Evolutionary conservation across 2,329 filamentous ascomycete genomes (phyloP), one percentile per base, ranked within the genome.

Genomic region (Trichoderma atrobrunneum): DNA sequence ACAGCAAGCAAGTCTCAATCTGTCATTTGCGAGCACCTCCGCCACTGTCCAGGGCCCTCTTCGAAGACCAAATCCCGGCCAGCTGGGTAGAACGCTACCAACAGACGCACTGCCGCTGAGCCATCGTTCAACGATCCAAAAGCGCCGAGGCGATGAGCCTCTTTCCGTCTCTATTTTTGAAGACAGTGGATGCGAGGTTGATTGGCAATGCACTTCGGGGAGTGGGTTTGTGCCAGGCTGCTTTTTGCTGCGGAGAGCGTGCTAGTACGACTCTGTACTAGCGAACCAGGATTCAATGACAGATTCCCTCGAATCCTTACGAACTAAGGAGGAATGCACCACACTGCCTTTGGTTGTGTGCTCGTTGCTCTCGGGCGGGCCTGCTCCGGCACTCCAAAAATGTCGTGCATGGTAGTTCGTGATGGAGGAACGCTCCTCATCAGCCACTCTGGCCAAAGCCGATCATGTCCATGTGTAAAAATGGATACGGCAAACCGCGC

Each of bases 391-490:
- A 66, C 63, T 36, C 63, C 48, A 36, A 54, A 56, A 56, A 61
- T 61, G 65, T 61, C 65, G 65, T 69, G 65, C 65, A 51, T 43
- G 54, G 28, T 43, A 34, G 28, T 39, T 60, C 36, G 57, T 69
- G 36, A 61, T 69, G n/a, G 65, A 51, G 12, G 54, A 32, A 60
- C 56, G 56, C 24, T 69, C 36, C 56, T 48, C 65, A 69, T 69
- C 34, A 59, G 36, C 65, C 36, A 61, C 65, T 59, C 36, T 51
- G 36, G n/a, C 3, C 65, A 48, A 51, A 48, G 12, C 48, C 56
- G 56, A 26, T 28, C n/a, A 51, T 12, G 14, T 26, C n/a, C 24
- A 34, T 21, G n/a, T 14, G 21, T 54, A 24, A 24, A 48, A 24
- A 43, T 14, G 65, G 54, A 24, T 32, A n/a, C 65, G 24, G 65